Base-by-base conservation (phyloP, 345 rosid species). In the Brassica rapa region DNA sequence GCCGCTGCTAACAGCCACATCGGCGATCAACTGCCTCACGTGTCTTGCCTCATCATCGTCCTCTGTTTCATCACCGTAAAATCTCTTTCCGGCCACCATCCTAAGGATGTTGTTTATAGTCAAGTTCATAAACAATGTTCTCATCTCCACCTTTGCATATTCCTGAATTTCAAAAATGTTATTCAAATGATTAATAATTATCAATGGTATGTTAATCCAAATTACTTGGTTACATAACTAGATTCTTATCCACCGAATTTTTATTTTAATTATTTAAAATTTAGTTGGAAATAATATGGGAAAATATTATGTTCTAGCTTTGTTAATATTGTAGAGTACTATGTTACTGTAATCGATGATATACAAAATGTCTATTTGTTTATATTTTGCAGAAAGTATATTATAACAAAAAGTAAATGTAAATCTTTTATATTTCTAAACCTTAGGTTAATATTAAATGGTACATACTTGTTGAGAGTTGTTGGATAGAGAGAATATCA, bases 81-180 rank as follows among this genome's bases (percentile, higher is more conserved):
- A 89, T 74, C 84, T n/a, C 60, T 83, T 88, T 61, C 89, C 84
- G 1, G 84, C 82, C 8, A 85, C 51, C 86, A 86, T 86, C 62
- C 86, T 82, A 74, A 85, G 30, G 62, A 88, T 59, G 46, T 72
- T 76, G 61, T 85, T 86, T 21, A 86, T 80, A 0, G 80, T 82
- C 66, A 88, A 16, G 15, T 72, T 81, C 63, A 69, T 25, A 24
- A 88, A 66, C 60, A 78, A 35, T 6, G 84, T 14, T 70, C 59
- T 83, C 70, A 81, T 37, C 80, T 85, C 88, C 61, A 88, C 85
- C 72, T 60, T 82, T 0, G 66, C 71, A 8, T 71, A 84, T 35
- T 23, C 81, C 81, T 77, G 75, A 53, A 51, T 1, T 51, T 4
- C 56, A 39, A 37, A 33, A 2, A 8, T 10, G 14, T 41, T 41